phyloP scores from a whole-genome alignment of 2,329 filamentous ascomycete genomes.

The Aspergillus proliferans region DNA sequence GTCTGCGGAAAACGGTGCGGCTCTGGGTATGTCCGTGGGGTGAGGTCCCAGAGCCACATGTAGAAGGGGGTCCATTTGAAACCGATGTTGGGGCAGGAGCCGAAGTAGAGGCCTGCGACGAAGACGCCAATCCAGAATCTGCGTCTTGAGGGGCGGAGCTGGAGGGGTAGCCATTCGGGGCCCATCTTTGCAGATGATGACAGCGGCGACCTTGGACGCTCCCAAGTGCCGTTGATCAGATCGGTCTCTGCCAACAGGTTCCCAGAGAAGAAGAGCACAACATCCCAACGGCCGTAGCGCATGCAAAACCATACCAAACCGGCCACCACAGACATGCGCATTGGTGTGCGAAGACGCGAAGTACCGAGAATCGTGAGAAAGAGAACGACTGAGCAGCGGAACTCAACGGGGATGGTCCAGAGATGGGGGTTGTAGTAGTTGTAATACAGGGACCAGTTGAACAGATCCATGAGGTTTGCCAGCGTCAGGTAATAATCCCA shows the following conservation, averaged over 20 bases:
- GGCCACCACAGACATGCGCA: constrained; percentile 30
- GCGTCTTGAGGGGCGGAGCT: constrained; percentile 19
- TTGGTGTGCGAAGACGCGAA: constrained; percentile 27
- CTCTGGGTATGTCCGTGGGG: constrained; percentile 36
- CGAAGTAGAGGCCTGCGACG: constrained; percentile 36
- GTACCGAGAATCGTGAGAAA: constrained; percentile 37
- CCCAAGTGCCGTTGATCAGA: constrained; percentile 34
- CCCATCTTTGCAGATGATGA: constrained; percentile 13
- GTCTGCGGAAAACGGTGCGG: constrained; percentile 42
- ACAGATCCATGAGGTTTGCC: constrained; percentile 31
- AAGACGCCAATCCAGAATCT: constrained; percentile 34
- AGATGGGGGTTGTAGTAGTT: constrained; percentile 43
- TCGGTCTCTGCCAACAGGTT: constrained; percentile 41
- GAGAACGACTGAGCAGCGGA: constrained; percentile 40
- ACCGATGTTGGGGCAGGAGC: constrained; percentile 36
- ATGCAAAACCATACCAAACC: constrained; percentile 34
- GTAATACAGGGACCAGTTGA: constrained; percentile 34
- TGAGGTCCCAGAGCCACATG: constrained; percentile 32
- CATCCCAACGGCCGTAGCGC: constrained; percentile 39
- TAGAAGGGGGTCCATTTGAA: constrained; percentile 39
- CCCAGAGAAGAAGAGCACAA: constrained; percentile 37
- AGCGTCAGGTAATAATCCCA: constrained; percentile 32
- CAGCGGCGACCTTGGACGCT: constrained; percentile 11
- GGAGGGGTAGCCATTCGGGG: not conserved
- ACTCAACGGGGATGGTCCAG: constrained; percentile 43